phyloP scores from a whole-genome alignment of 257 asterid genomes.

The Parsonsia alboflavescens region DNA sequence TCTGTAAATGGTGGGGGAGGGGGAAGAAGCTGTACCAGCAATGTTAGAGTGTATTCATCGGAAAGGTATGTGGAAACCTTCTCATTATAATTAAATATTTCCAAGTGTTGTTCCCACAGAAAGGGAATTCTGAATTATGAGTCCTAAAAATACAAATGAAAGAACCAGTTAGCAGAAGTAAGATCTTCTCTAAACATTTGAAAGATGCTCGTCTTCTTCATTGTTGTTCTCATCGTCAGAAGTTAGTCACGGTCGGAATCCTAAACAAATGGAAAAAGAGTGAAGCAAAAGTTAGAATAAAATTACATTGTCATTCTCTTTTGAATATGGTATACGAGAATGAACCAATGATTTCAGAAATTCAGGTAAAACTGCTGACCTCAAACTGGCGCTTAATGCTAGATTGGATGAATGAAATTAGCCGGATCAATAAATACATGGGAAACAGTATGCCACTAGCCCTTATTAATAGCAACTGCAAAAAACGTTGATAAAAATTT shows the following conservation, averaged over 20 bases:
- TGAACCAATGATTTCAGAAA: too few species aligned
- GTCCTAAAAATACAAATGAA: slow-evolving; percentile 4
- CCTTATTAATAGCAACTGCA: slow-evolving; percentile 57
- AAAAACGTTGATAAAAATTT: neutral
- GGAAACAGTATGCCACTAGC: slow-evolving; percentile 73
- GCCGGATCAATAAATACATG: slow-evolving; percentile 59
- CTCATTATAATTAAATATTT: too few species aligned
- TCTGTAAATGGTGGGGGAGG: too few species aligned
- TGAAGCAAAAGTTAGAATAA: neutral
- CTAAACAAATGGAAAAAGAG: neutral
- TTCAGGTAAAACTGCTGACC: slow-evolving; percentile 30
- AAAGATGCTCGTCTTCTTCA: neutral
- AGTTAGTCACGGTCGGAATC: neutral
- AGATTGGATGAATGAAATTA: slow-evolving; percentile 45
- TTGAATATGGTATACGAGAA: neutral
- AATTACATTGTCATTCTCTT: too few species aligned
- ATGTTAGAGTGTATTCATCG: neutral
- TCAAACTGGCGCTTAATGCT: slow-evolving; percentile 35
- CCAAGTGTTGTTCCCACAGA: neutral
- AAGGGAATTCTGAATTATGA: neutral
- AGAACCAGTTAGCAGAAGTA: neutral
- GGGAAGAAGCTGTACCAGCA: neutral
- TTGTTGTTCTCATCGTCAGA: neutral
- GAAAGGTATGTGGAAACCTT: neutral
- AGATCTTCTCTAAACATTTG: neutral